Evolutionary conservation across 2,329 filamentous ascomycete species (phyloP).

Genomic region (Aspergillus udagawae): DNA sequence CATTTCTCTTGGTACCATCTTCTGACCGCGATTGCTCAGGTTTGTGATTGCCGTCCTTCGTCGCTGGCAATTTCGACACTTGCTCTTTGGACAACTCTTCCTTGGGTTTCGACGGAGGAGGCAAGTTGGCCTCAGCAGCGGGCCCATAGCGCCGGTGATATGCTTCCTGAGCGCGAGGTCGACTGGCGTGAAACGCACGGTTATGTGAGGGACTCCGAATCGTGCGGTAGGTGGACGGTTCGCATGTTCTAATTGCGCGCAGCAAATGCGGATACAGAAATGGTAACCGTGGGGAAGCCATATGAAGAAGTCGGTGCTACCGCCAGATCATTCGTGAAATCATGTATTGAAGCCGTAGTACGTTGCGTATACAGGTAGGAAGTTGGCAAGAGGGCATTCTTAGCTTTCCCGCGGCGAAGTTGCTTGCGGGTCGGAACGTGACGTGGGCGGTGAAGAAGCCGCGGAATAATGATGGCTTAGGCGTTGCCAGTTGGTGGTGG

Average conservation of each 20-base stretch:
- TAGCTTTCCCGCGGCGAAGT: conserved; percentile 25
- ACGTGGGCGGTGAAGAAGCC: conserved; percentile 20
- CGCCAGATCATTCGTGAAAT: conserved; percentile 9
- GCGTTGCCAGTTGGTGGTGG: neutral
- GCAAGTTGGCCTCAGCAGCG: conserved; percentile 39
- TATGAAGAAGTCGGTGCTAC: conserved; percentile 30
- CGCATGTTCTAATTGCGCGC: conserved; percentile 51
- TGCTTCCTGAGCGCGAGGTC: conserved; percentile 32
- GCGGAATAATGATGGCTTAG: neutral
- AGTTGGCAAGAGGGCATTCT: neutral
- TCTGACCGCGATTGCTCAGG: conserved; percentile 11
- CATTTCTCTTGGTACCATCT: conserved; percentile 6
- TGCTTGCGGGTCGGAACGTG: conserved; percentile 11
- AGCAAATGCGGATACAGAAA: conserved; percentile 68
- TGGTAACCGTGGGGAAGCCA: conserved; percentile 60
- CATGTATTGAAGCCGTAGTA: neutral
- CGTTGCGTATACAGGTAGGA: neutral
- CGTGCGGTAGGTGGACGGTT: conserved; percentile 41
- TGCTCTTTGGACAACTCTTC: conserved; percentile 17
- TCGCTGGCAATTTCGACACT: conserved; percentile 8
- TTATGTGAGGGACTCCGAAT: conserved; percentile 33
- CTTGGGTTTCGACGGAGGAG: conserved; percentile 33
- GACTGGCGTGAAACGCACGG: conserved; percentile 36
- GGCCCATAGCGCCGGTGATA: conserved; percentile 46
- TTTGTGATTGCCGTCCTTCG: conserved; percentile 7